Evolutionary conservation across 306 rosid genomes (phyloP).

Genomic region (Gastrolobium villosum): DNA sequence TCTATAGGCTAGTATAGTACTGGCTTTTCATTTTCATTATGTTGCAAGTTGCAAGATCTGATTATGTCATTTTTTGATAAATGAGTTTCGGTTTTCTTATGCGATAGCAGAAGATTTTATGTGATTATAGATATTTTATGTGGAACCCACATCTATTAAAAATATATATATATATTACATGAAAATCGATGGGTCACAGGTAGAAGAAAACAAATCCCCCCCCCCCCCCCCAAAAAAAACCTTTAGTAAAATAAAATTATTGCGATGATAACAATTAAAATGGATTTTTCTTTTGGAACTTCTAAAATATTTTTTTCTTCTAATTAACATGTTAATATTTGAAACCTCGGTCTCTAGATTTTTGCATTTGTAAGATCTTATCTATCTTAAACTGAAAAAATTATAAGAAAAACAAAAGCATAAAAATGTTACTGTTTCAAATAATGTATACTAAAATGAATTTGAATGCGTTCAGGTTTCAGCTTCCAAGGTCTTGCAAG

Average conservation of each 20-base stretch:
- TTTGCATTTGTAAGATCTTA: neutral
- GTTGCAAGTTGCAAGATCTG: neutral
- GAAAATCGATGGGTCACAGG: no score
- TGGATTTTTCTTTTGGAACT: constrained; percentile 11
- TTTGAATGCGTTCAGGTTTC: constrained; percentile 64
- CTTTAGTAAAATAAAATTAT: constrained; percentile 1
- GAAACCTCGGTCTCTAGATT: neutral
- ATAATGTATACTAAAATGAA: neutral
- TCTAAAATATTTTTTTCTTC: neutral
- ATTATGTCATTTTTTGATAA: neutral
- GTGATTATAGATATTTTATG: no score
- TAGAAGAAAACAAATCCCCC: no score
- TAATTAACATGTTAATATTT: neutral
- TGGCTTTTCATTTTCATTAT: neutral
- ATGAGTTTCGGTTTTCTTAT: no score
- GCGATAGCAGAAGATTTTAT: no score
- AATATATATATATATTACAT: no score
- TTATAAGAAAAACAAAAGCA: neutral
- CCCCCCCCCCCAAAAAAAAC: neutral
- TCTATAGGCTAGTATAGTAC: neutral
- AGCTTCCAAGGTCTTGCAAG: constrained; percentile 80
- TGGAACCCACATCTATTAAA: no score
- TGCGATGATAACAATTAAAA: neutral
- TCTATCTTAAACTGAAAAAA: neutral
- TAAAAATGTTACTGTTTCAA: neutral